Conservation (phyloP, 495 filamentous ascomycete genomes). For the Amniculicola lignicola region DNA sequence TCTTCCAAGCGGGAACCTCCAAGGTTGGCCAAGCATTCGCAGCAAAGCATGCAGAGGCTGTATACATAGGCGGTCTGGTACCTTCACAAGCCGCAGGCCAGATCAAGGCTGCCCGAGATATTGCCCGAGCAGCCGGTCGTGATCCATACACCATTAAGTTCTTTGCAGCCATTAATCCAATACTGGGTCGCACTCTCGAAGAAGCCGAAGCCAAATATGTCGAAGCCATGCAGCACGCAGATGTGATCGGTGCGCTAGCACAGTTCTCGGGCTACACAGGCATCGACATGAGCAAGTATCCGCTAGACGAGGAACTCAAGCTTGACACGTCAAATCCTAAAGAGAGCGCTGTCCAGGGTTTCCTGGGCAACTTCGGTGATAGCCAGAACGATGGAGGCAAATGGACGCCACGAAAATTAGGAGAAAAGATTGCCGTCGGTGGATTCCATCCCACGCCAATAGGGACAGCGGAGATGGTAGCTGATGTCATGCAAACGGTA, state of each 20-base stretch:
- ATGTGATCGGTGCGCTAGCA: constrained; percentile 55
- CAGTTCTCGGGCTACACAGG: constrained; percentile 60
- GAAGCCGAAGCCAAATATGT: constrained; percentile 54
- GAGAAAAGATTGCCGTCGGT: constrained; percentile 22
- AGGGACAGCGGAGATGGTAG: constrained; percentile 23
- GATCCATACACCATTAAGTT: constrained; percentile 54
- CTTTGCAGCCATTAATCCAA: constrained; percentile 50
- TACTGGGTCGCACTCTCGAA: constrained; percentile 54
- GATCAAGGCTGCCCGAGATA: constrained; percentile 50
- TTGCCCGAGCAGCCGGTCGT: constrained; percentile 46
- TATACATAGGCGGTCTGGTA: constrained; percentile 37
- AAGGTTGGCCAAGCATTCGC: constrained; percentile 57
- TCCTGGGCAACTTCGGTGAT: no score
- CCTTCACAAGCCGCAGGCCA: constrained; percentile 9
- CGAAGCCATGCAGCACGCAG: constrained; percentile 49
- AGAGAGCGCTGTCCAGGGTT: constrained; percentile 7
- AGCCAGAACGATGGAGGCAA: no score
- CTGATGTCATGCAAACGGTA: constrained; percentile 23
- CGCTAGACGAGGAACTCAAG: constrained; percentile 51
- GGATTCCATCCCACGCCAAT: constrained; percentile 13
- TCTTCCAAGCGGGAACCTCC: constrained; percentile 63
- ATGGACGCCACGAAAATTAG: constrained; percentile 30
- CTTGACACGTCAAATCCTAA: constrained; percentile 17
- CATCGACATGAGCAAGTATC: constrained; percentile 52
- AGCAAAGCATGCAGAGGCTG: constrained; percentile 59